Base-by-base conservation (phyloP, 768 basidiomycete genomes). In the Botryobasidium botryosum region DNA sequence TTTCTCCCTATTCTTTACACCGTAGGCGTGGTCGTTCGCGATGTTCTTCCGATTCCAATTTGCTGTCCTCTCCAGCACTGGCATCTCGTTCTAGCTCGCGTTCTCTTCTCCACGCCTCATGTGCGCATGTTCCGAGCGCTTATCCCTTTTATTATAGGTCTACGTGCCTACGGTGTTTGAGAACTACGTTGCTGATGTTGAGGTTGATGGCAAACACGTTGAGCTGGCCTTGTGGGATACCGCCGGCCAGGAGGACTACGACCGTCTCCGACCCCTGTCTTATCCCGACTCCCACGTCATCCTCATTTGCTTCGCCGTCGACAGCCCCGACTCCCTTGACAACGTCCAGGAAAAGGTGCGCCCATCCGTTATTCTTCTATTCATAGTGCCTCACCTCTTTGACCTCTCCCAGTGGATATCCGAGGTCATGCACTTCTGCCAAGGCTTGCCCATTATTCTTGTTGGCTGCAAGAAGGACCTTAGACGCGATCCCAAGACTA, bases 241-340 rank as follows among this genome's bases (percentile, higher is more conserved):
- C 43, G 92, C 94, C 27, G 94, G 94, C 44, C 92, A 97, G 63
- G n/a, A n/a, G n/a, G n/a, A n/a, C n/a, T n/a, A n/a, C n/a, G n/a
- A n/a, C n/a, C n/a, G n/a, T n/a, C n/a, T 99, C 54, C 76, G 94
- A 46, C 94, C 94, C 49, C 75, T 99, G 59, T 86, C 82, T 56
- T 99, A 99, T 67, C 92, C 92, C 46, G 92, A 97, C 67, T 91
- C 88, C n/a, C 91, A 99, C 61, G 91, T 99, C 63, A 97, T 99
- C 68, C 75, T 97, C 54, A 94, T 99, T 65, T 96, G 92, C 63
- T 99, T 94, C 63, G 90, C 94, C 35, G 78, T 97, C 54, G 94
- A 99, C 70, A 88, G 84, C 43, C 91, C 91, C 27, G 91, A 96
- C 62, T 96, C 91, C 40, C 71, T 99, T 52, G 94, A 94, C 66